Base-by-base conservation (phyloP, 2,329 filamentous ascomycete species). In the Sodiomyces alkalinus region DNA sequence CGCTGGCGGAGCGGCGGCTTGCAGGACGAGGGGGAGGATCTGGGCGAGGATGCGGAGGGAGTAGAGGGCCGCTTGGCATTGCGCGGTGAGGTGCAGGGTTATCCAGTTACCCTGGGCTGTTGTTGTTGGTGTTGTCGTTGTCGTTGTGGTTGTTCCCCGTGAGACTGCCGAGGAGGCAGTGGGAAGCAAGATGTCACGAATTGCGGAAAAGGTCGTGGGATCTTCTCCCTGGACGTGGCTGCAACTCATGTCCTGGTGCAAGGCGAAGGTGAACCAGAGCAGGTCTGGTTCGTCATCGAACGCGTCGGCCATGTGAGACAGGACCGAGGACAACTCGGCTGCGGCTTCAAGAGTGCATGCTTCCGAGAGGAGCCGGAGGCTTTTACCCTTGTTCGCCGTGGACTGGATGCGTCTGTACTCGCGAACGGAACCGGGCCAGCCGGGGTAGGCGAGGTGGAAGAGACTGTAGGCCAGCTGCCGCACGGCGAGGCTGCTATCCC, bases 41-140 rank as follows among this genome's bases (percentile, higher is more conserved):
- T 74, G 68, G 33, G 51, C 50, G 13, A 65, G 43, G 35, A 71
- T 65, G 23, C 71, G 60, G 2, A 79, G 42, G 1, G 74, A 78
- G 41, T 79, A 80, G 5, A 70, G 47, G 1, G 62, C 56, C 4
- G 67, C 68, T 30, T 76, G 68, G 0, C 72, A 47, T 36, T 76
- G 68, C 1, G 74, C 72, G 7, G 60, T 46, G 26, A 77, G 56
- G 40, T 82, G 76, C 23, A 78, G 48, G 12, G 64, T 52, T 7
- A 63, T 54, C 77, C 75, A 80, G 2, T 38, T n/a, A n/a, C 46
- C 26, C 41, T 38, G 25, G 19, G n/a, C 41, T 38, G 13, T 47
- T 27, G 7, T 37, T 8, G 9, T 11, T 15, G 7, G 4, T 17
- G 7, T 10, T 8, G 8, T 11, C 20, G 20, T 11, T n/a, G n/a